Percentiles rank a stretch among this genome's conserved stretches.
These are phyloP conservation scores for Sonneratia caseolaris DNA, from an alignment of 345 rosid genomes.

Conservation along the genomic window DNA sequence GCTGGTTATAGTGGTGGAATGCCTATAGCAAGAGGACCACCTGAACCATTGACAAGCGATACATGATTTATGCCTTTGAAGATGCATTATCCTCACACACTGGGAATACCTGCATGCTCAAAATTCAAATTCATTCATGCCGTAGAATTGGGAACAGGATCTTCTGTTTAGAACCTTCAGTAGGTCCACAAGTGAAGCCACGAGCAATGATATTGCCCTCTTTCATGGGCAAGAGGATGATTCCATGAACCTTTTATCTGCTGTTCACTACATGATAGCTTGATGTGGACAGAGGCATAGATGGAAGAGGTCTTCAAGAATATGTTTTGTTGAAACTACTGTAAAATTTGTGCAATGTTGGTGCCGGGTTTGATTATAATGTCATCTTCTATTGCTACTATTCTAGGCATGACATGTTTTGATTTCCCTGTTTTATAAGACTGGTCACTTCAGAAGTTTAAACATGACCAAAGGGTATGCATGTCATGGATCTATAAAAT, in stretches of 20 bases:
- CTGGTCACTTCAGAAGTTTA: background rate
- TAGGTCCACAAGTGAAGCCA: background rate
- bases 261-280: background rate
- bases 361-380: background rate
- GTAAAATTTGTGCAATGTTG: background rate
- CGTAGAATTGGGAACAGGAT: background rate
- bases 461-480: background rate
- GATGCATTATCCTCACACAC: background rate
- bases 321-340: background rate
- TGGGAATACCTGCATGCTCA: background rate
- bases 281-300: background rate
- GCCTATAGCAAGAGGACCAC: constrained; percentile 85
- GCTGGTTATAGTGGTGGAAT: constrained; percentile 23
- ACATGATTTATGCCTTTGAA: background rate
- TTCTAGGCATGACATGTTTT: background rate
- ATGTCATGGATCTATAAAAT: background rate
- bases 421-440: background rate
- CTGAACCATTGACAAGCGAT: constrained; percentile 18
- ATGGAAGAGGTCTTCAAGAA: background rate
- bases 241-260: background rate
- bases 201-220: background rate
- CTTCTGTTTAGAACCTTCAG: background rate
- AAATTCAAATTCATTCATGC: background rate
- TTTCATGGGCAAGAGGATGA: background rate
- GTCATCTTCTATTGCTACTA: background rate